Conservation (phyloP, 2,329 filamentous ascomycete species). For the Fusarium coicis region DNA sequence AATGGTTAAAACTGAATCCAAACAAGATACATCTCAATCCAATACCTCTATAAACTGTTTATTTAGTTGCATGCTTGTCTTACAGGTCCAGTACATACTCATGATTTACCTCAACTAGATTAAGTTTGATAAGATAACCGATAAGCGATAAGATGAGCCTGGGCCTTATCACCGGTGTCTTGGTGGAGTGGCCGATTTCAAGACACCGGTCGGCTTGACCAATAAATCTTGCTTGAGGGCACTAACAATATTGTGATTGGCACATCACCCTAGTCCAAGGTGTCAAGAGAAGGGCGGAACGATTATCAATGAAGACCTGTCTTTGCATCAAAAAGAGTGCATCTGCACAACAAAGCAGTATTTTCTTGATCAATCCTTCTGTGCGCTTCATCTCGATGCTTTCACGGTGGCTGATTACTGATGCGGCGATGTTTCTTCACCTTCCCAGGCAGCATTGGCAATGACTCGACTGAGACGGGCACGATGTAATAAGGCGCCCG, state of each 20-base stretch:
- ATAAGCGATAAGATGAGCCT: not conserved
- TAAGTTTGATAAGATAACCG: fast-evolving
- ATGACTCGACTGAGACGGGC: not conserved
- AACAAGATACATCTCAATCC: fast-evolving
- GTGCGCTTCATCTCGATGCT: not conserved
- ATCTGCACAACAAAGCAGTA: not conserved
- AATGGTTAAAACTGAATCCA: fast-evolving
- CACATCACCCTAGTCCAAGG: not conserved
- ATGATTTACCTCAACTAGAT: not conserved
- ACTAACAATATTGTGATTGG: not conserved
- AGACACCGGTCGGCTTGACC: not conserved
- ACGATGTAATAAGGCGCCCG: not conserved
- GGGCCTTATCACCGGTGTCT: not conserved
- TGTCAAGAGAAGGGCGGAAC: not conserved
- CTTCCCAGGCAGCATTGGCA: not conserved
- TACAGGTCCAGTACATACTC: too few relatives aligned
- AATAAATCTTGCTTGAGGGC: fast-evolving
- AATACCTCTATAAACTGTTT: not conserved
- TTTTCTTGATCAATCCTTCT: not conserved
- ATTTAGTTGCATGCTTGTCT: fast-evolving
- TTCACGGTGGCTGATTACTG: not conserved
- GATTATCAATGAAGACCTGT: not conserved
- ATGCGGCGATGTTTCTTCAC: not conserved
- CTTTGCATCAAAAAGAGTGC: not conserved
- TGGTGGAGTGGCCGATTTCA: not conserved